These are phyloP conservation scores for Lachancea meyersii DNA, from an alignment of 805 yeast species.

Conservation along the genomic window DNA sequence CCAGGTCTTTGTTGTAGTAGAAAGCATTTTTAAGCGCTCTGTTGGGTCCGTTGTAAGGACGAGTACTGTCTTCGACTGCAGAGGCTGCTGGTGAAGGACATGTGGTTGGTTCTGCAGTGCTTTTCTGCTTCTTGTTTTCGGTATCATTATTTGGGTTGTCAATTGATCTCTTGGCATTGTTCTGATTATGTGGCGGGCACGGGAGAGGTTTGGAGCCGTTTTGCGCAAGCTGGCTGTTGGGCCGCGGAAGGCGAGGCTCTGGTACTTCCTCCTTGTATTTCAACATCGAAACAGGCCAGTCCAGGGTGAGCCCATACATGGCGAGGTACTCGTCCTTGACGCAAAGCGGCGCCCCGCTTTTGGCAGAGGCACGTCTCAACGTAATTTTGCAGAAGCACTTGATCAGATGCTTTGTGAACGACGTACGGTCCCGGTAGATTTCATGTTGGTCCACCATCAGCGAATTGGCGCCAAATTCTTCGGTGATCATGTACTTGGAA, in stretches of 20 bases:
- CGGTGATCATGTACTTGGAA: slow-evolving; percentile 65
- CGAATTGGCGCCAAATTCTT: slow-evolving; percentile 48
- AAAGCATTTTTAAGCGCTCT: slow-evolving; percentile 13
- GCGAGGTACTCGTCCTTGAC: slow-evolving; percentile 60
- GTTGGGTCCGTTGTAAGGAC: slow-evolving; percentile 25
- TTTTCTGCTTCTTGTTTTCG: slow-evolving; percentile 12
- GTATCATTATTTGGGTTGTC: slow-evolving; percentile 7
- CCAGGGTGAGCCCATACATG: slow-evolving; percentile 31
- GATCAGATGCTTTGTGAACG: slow-evolving; percentile 84
- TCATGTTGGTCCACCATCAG: slow-evolving; percentile 67
- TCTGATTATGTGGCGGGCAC: neutral
- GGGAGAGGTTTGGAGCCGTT: neutral
- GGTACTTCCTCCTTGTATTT: slow-evolving; percentile 27
- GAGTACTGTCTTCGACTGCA: slow-evolving; percentile 24
- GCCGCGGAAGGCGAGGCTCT: neutral
- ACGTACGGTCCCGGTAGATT: slow-evolving; percentile 74
- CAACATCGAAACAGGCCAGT: slow-evolving; percentile 31
- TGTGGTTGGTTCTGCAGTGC: slow-evolving; percentile 1
- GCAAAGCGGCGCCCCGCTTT: slow-evolving; percentile 94
- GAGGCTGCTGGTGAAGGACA: slow-evolving; percentile 14
- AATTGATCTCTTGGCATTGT: neutral
- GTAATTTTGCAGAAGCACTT: slow-evolving; percentile 79
- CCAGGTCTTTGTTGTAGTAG: slow-evolving; percentile 22
- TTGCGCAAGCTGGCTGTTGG: neutral
- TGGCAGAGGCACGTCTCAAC: slow-evolving; percentile 62